Evolutionary conservation across 176 grass and related monocot genomes (phyloP), one percentile per base, ranked within the genome.

Genomic region (maize (Zea mays)): DNA sequence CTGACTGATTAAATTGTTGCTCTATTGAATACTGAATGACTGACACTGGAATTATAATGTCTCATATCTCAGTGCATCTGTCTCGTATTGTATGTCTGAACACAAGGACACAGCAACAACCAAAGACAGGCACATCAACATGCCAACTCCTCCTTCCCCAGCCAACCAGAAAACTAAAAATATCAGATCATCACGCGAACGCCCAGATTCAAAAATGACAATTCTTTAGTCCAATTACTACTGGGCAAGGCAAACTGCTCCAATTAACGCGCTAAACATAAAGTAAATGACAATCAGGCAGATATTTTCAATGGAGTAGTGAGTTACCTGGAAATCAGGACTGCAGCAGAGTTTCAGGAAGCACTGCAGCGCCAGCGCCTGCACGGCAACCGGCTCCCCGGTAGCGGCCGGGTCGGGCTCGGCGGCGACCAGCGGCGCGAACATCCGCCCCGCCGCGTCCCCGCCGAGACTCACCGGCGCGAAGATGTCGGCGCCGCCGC

Each of bases 241-340:
- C 7, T 19, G n/a, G 2, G 34, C 17, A 49, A 49, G 16, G 54
- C 33, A 48, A 60, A 15, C 7, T 44, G 39, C 61, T 65, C 46
- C 61, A 62, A 62, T 62, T n/a, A 74, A 46, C 36, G 54, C 70
- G 38, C 15, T 82, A 72, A 86, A 34, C 73, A 70, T 5, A 6
- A 13, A 42, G 19, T 4, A 15, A 69, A 71, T 35, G 55, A 8
- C 44, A 37, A 72, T 27, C 43, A 14, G 0, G 8, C 15, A 83
- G 72, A 85, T 67, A 84, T 72, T 81, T 59, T 82, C 71, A 19
- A 20, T 45, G n/a, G 43, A 57, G 7, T 8, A 77, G 59, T 65
- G 65, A 41, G 40, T 80, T 77, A 99, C 96, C 92, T 99, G 89
- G 77, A 90, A 99, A 42, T 99, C 93, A 21, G 85, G 75, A 34